Evolutionary conservation across 2,329 filamentous ascomycete genomes (phyloP).

Genomic region (Aureobasidium namibiae): DNA sequence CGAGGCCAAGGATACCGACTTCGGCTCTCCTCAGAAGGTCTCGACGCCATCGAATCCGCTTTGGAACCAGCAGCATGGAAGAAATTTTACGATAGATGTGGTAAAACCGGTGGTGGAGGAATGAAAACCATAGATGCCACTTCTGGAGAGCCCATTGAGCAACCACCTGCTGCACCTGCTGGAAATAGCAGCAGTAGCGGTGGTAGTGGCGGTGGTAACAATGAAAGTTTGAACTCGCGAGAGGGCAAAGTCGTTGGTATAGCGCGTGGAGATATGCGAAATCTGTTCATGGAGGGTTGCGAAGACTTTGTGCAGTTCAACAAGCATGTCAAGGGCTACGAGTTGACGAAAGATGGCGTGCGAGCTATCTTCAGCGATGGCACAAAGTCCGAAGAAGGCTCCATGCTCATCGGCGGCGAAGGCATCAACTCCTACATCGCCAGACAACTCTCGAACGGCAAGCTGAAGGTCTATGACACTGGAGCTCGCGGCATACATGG

Average conservation of each 20-base stretch:
- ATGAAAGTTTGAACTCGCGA: slow-evolving; percentile 38
- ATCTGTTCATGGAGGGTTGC: slow-evolving; percentile 48
- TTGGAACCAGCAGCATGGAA: slow-evolving; percentile 37
- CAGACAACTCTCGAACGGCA: slow-evolving; percentile 50
- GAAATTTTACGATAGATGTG: slow-evolving; percentile 51
- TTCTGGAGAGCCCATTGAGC: slow-evolving; percentile 39
- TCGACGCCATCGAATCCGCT: slow-evolving; percentile 53
- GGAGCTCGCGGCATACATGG: slow-evolving; percentile 58
- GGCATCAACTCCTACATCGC: slow-evolving; percentile 55
- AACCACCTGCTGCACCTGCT: not conserved
- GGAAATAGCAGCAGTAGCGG: slow-evolving; percentile 14
- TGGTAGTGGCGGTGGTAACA: slow-evolving; percentile 12
- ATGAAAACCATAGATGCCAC: slow-evolving; percentile 45
- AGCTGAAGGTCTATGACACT: slow-evolving; percentile 54
- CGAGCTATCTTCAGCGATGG: slow-evolving; percentile 53
- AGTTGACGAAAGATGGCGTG: slow-evolving; percentile 48
- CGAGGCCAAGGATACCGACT: slow-evolving; percentile 57
- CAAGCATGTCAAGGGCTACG: slow-evolving; percentile 50
- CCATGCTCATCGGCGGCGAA: slow-evolving; percentile 53
- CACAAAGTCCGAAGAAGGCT: slow-evolving; percentile 49
- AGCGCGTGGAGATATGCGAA: slow-evolving; percentile 55
- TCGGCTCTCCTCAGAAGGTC: slow-evolving; percentile 47
- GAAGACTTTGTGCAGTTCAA: slow-evolving; percentile 49
- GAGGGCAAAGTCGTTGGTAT: slow-evolving; percentile 55
- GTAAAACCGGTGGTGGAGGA: slow-evolving; percentile 52